A percentile compares a stretch with the other conserved stretches of the same genome.
These are phyloP conservation scores for Garcia nutans DNA, from an alignment of 345 rosid genomes.

Conservation along the genomic window DNA sequence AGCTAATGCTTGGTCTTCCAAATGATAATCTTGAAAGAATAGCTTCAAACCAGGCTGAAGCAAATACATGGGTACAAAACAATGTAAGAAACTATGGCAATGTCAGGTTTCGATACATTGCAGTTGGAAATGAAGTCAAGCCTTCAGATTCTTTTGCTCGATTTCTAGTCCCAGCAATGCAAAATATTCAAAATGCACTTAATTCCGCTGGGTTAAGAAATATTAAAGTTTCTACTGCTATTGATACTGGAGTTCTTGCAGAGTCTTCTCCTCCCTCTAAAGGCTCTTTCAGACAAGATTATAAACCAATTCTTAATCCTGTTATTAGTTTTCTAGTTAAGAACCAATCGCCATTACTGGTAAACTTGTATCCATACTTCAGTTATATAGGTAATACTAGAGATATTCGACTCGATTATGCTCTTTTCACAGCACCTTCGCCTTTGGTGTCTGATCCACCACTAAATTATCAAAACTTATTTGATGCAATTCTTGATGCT, in stretches of 20 bases:
- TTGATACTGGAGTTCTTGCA: slow-evolving; percentile 29
- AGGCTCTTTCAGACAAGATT: slow-evolving; percentile 36
- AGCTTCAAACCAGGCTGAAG: slow-evolving; percentile 45
- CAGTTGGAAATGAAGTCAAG: slow-evolving; percentile 61
- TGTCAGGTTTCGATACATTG: slow-evolving; percentile 51
- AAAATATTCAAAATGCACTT: slow-evolving; percentile 38
- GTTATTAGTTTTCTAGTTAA: slow-evolving; percentile 32
- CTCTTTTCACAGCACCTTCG: slow-evolving; percentile 35
- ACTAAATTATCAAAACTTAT: slow-evolving; percentile 16
- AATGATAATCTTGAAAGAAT: slow-evolving; percentile 30
- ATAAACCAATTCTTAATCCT: slow-evolving; percentile 25
- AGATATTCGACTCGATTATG: slow-evolving; percentile 37
- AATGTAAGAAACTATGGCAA: slow-evolving; percentile 39
- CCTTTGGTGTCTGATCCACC: slow-evolving; percentile 32
- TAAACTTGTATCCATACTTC: slow-evolving; percentile 46
- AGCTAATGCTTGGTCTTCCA: slow-evolving; percentile 49
- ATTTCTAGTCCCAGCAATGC: slow-evolving; percentile 50
- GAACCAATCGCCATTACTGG: slow-evolving; percentile 37
- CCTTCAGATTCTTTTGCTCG: slow-evolving; percentile 28
- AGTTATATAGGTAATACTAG: slow-evolving; percentile 19
- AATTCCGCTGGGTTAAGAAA: slow-evolving; percentile 29
- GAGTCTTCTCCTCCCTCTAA: slow-evolving; percentile 48
- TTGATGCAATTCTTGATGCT: slow-evolving; percentile 19
- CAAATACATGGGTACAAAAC: slow-evolving; percentile 44
- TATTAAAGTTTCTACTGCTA: slow-evolving; percentile 39